phyloP scores from a whole-genome alignment of 805 yeast genomes.

The Yarrowia divulgata region DNA sequence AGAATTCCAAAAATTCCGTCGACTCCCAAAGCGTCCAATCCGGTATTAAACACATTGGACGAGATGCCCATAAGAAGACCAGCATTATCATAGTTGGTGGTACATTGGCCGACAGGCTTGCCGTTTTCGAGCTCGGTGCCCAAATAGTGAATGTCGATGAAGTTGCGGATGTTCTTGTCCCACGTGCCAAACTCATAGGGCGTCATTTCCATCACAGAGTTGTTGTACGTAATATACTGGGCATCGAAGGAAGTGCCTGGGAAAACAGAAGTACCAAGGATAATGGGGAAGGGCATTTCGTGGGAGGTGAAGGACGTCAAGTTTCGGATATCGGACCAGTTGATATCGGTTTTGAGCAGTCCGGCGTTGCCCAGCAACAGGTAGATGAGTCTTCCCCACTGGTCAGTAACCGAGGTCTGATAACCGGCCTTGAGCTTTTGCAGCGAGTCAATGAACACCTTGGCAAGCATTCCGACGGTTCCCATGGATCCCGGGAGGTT shows the following conservation, averaged over 20 bases:
- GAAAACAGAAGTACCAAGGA: slow-evolving; percentile 53
- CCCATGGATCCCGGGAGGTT: slow-evolving; percentile 18
- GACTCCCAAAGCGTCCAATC: neutral
- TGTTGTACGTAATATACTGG: slow-evolving; percentile 2
- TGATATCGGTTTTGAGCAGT: slow-evolving; percentile 52
- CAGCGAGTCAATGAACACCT: slow-evolving; percentile 58
- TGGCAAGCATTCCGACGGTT: slow-evolving; percentile 55
- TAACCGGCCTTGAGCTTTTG: slow-evolving; percentile 70
- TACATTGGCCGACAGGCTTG: slow-evolving; percentile 59
- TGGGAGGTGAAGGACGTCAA: slow-evolving; percentile 66
- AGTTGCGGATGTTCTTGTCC: slow-evolving; percentile 76
- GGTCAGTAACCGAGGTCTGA: slow-evolving; percentile 71
- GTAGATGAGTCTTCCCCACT: slow-evolving; percentile 81
- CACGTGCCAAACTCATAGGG: slow-evolving; percentile 85
- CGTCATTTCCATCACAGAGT: slow-evolving; percentile 45
- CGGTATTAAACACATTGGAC: slow-evolving; percentile 75
- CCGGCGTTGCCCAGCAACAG: slow-evolving; percentile 73
- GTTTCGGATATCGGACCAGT: slow-evolving; percentile 64
- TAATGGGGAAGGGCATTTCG: slow-evolving; percentile 75
- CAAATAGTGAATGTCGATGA: slow-evolving; percentile 69
- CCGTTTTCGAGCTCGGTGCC: slow-evolving; percentile 75
- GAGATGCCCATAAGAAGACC: slow-evolving; percentile 86
- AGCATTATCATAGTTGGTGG: slow-evolving; percentile 77
- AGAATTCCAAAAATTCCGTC: slow-evolving; percentile 50
- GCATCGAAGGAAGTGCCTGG: slow-evolving; percentile 9